These are phyloP conservation scores for Penicillium sp. DNA, from an alignment of 2,329 filamentous ascomycete species.

Conservation along the genomic window DNA sequence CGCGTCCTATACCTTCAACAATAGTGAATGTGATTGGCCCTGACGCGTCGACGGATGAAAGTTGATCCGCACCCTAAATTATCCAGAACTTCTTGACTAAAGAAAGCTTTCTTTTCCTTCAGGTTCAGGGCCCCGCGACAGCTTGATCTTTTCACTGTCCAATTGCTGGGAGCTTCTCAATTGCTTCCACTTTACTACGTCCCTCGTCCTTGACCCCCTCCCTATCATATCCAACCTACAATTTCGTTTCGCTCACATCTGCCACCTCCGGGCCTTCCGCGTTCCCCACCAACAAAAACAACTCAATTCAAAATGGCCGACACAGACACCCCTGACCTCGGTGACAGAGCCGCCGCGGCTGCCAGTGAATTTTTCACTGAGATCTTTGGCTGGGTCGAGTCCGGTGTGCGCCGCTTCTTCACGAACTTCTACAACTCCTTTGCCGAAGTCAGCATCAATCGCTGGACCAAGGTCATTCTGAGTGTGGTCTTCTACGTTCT, in stretches of 20 bases:
- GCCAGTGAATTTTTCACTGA: slow-evolving; percentile 30
- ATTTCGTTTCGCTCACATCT: not conserved
- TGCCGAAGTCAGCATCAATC: slow-evolving; percentile 40
- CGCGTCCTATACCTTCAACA: slow-evolving; percentile 11
- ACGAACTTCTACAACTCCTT: slow-evolving; percentile 43
- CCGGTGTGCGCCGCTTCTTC: slow-evolving; percentile 28
- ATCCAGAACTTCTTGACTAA: slow-evolving; percentile 3
- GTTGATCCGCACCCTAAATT: slow-evolving; percentile 14
- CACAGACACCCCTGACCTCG: slow-evolving; percentile 14
- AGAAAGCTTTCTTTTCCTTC: not conserved
- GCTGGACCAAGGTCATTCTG: slow-evolving; percentile 62
- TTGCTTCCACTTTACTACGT: not conserved
- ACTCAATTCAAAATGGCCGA: slow-evolving; percentile 20
- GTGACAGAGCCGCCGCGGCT: slow-evolving; percentile 23
- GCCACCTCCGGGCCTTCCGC: not conserved
- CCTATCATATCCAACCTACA: not conserved
- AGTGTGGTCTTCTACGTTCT: slow-evolving; percentile 70
- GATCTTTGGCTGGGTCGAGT: slow-evolving; percentile 25
- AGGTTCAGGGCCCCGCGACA: not conserved
- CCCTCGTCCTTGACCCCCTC: not conserved
- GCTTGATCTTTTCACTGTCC: not conserved
- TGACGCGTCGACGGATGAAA: slow-evolving; percentile 19
- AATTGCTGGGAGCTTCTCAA: not conserved
- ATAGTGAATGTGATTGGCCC: slow-evolving; percentile 18
- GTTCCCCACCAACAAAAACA: slow-evolving; percentile 4